These are phyloP conservation scores for Perilla frutescens DNA, from an alignment of 257 asterid species.

Conservation along the genomic window DNA sequence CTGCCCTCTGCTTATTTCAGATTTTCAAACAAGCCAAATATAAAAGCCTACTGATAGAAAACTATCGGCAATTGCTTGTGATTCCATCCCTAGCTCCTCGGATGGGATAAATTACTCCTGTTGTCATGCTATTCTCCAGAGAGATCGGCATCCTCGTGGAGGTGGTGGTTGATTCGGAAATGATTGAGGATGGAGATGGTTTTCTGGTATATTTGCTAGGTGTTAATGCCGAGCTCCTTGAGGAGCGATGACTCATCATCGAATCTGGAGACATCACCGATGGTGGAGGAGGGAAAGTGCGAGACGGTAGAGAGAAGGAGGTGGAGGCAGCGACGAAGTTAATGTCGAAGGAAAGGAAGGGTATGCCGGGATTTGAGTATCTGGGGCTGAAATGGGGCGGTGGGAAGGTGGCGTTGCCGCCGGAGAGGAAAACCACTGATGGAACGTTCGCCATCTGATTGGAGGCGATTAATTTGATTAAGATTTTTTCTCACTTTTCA, in stretches of 20 bases:
- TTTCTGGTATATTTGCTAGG: conserved; percentile 77
- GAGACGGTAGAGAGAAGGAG: conserved; percentile 61
- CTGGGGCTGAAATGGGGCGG: conserved; percentile 79
- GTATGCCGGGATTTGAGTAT: conserved; percentile 55
- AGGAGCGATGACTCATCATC: conserved; percentile 79
- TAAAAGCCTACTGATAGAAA: too few species aligned
- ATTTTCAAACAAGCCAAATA: too few species aligned
- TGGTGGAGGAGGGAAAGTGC: conserved; percentile 45
- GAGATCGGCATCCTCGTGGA: too few species aligned
- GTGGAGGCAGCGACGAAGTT: conserved; percentile 65
- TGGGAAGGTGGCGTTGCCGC: conserved; percentile 72
- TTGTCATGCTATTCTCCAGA: too few species aligned
- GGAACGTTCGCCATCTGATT: too few species aligned
- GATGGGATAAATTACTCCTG: too few species aligned
- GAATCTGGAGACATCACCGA: conserved; percentile 48
- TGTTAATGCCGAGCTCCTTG: conserved; percentile 75
- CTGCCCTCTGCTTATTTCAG: too few species aligned
- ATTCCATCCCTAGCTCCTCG: neutral
- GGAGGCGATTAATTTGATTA: too few species aligned
- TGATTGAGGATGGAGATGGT: conserved; percentile 55
- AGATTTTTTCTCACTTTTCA: too few species aligned
- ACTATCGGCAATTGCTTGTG: too few species aligned
- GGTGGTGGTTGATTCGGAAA: too few species aligned
- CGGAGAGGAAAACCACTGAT: conserved; percentile 70
- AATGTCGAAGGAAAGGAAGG: conserved; percentile 85